Percentiles rank a stretch among this genome's conserved stretches.
phyloP scores from a whole-genome alignment of 2,329 filamentous ascomycete genomes.

The Diplodia sapinea region DNA sequence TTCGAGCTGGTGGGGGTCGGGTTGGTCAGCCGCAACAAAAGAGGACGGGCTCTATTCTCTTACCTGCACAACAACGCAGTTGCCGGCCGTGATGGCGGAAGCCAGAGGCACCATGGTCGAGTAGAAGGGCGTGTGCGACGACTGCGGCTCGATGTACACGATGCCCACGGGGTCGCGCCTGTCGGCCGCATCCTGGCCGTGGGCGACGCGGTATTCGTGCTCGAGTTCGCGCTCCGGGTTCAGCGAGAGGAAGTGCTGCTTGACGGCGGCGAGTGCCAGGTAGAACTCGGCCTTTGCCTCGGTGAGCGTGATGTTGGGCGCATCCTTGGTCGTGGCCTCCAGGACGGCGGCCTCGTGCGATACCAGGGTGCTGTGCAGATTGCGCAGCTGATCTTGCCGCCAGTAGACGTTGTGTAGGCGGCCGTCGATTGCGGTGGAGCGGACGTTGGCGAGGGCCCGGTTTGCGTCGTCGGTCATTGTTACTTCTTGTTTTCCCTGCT shows the following conservation, averaged over 20 bases:
- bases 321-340: slow-evolving; percentile 52
- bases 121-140: slow-evolving; percentile 56
- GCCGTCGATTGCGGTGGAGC: slow-evolving; percentile 53
- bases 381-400: slow-evolving; percentile 54
- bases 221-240: slow-evolving; percentile 48
- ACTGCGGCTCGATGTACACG: slow-evolving; percentile 56
- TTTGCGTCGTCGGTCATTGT: slow-evolving; percentile 37
- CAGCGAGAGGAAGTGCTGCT: slow-evolving; percentile 49
- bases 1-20: slow-evolving; percentile 42
- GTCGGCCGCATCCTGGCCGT: slow-evolving; percentile 47
- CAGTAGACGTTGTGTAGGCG: slow-evolving; percentile 55
- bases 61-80: slow-evolving; percentile 59
- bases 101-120: slow-evolving; percentile 53
- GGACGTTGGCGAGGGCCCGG: slow-evolving; percentile 42
- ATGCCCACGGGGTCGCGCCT: slow-evolving; percentile 49
- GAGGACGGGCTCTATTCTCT: slow-evolving; percentile 21
- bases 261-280: slow-evolving; percentile 49
- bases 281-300: slow-evolving; percentile 53
- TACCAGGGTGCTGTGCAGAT: slow-evolving; percentile 49
- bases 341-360: slow-evolving; percentile 46
- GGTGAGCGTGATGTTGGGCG: slow-evolving; percentile 38
- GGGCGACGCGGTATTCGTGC: slow-evolving; percentile 52
- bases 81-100: slow-evolving; percentile 58
- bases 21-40: neutral
- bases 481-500: neutral